phyloP scores from a whole-genome alignment of 768 basidiomycete species.

The Collybiopsis luxurians region DNA sequence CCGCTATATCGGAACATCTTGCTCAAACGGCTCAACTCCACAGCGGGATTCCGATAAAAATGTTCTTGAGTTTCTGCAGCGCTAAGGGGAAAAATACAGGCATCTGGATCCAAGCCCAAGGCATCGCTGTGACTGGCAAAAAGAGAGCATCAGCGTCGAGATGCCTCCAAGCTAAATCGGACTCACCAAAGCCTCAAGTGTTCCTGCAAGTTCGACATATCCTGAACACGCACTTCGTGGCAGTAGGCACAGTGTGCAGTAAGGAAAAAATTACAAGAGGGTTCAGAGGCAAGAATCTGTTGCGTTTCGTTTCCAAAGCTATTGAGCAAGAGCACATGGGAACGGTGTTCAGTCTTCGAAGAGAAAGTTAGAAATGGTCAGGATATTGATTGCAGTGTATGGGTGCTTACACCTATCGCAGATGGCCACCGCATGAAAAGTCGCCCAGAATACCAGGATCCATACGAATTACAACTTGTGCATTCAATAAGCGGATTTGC shows the following conservation, averaged over 20 bases:
- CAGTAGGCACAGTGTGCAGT: neutral
- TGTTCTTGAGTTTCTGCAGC: neutral
- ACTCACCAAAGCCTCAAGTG: neutral
- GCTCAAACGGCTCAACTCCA: too few relatives aligned
- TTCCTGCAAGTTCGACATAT: neutral
- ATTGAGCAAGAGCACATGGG: neutral
- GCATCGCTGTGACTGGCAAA: neutral
- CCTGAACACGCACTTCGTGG: neutral
- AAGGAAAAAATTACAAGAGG: neutral
- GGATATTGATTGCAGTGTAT: too few relatives aligned
- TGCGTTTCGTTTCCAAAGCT: neutral
- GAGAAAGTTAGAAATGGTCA: too few relatives aligned
- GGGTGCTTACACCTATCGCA: neutral
- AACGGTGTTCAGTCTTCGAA: too few relatives aligned
- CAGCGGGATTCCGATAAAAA: neutral
- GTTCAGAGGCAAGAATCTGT: neutral
- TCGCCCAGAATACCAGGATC: neutral
- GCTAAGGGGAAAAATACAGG: neutral
- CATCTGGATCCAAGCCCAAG: neutral
- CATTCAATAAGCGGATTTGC: neutral
- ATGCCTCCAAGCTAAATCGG: neutral
- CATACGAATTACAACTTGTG: neutral
- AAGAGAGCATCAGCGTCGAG: neutral
- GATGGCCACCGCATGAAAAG: neutral
- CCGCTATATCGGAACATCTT: too few relatives aligned